Percentiles rank a stretch among this genome's conserved stretches.
Evolutionary conservation across 495 filamentous ascomycete genomes (phyloP).

Genomic region (Corynascus novoguineensis): DNA sequence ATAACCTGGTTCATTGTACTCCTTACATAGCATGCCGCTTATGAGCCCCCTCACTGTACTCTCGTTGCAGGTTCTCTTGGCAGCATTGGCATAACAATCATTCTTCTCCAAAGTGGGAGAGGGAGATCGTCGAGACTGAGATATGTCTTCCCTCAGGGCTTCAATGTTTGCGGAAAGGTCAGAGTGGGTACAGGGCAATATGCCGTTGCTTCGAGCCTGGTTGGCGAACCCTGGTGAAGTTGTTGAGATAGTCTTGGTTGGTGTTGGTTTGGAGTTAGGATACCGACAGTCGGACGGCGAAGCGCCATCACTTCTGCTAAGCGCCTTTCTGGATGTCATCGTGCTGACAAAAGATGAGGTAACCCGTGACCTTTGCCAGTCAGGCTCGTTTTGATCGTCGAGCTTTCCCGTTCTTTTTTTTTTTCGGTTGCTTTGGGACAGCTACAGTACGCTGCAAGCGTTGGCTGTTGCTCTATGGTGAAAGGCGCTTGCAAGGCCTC

Average conservation of each 20-base stretch:
- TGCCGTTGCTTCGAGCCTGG: slow-evolving; percentile 28
- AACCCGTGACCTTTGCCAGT: not conserved
- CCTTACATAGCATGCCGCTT: slow-evolving; percentile 18
- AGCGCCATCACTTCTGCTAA: not conserved
- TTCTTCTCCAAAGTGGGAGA: slow-evolving; percentile 26
- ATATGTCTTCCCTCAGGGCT: slow-evolving; percentile 19
- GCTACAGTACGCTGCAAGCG: too few species aligned
- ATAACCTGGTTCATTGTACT: slow-evolving; percentile 17
- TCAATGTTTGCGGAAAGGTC: slow-evolving; percentile 27
- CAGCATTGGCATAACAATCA: slow-evolving; percentile 17
- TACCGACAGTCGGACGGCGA: not conserved
- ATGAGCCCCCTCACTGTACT: slow-evolving; percentile 19
- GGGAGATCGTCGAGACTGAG: slow-evolving; percentile 20
- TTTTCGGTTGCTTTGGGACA: too few species aligned
- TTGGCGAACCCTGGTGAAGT: slow-evolving; percentile 24
- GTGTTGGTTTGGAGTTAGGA: slow-evolving; percentile 17
- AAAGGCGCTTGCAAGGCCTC: too few species aligned
- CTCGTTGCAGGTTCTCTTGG: slow-evolving; percentile 22
- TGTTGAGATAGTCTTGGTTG: slow-evolving; percentile 25
- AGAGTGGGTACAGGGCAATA: slow-evolving; percentile 20
- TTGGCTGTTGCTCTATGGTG: too few species aligned
- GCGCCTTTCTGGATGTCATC: slow-evolving; percentile 19
- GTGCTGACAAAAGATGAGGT: slow-evolving; percentile 21
- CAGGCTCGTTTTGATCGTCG: not conserved
- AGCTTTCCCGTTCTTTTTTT: not conserved